Base-by-base conservation (phyloP, 2,329 filamentous ascomycete species). In the Aspergillus oerlinghausenensis region DNA sequence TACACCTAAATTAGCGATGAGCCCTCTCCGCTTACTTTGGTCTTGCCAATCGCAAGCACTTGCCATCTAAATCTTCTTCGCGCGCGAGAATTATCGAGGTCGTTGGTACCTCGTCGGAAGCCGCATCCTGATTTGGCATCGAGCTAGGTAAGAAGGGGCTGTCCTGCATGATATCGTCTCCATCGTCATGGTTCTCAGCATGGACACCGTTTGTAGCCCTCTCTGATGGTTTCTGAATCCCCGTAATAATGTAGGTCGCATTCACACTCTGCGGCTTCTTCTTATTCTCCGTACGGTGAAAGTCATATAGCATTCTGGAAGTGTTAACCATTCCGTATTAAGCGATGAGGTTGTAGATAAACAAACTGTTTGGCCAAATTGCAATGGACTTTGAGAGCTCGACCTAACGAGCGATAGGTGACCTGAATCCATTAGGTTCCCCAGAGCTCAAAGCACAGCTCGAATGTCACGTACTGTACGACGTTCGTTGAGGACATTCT, bases 181-280 rank as follows among this genome's bases (percentile, higher is more conserved):
- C 55, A 56, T 91, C 84, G 52, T 89, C 87, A n/a, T 78, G 83
- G 38, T 80, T 76, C 25, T 29, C 26, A 21, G 68, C 69, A 32
- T 71, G 67, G 49, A 64, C 60, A 23, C 73, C 77, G 62, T 79
- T 80, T 10, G 71, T 64, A 26, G 64, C 56, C 25, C 67, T 52
- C 14, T 74, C 71, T 19, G 70, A 68, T 5, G 67, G 66, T 53
- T 74, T 79, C 66, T 84, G 88, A 23, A 79, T 83, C 42, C 93
- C 94, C 51, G 87, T 88, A 49, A 99, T 71, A 50, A 97, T 79
- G 74, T 97, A 99, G n/a, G 92, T 97, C 48, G 93, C 94, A 75
- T 95, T 85, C n/a, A 97, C 80, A 26, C 85, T 87, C 23, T 85
- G 83, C 0, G 88, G 81, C 59, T 86, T 88, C 72, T 88, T 90